Percentiles rank a stretch among this genome's conserved stretches.
Evolutionary conservation across 768 basidiomycete species (phyloP).

Genomic region (Cyathus striatus): DNA sequence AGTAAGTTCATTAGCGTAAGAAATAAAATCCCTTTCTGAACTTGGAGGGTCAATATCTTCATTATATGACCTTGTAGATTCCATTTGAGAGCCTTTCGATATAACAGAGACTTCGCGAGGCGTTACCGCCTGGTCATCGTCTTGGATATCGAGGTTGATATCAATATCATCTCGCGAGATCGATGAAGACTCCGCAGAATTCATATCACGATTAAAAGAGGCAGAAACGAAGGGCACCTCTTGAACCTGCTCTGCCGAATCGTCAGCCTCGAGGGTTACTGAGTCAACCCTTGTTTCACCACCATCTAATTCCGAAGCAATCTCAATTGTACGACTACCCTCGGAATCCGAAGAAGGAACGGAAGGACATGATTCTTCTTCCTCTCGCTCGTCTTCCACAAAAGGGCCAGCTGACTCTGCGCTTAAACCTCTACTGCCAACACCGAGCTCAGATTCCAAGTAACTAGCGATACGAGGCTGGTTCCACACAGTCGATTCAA

Average conservation of each 20-base stretch:
- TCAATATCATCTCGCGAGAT: not conserved
- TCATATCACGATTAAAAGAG: not conserved
- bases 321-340: slow-evolving; percentile 33
- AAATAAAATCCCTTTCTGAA: not conserved
- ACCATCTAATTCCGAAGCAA: slow-evolving; percentile 22
- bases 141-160: not conserved
- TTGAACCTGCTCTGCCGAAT: slow-evolving; percentile 1
- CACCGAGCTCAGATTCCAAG: slow-evolving; percentile 26
- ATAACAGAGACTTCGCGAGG: not conserved
- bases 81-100: not conserved
- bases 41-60: too few species aligned
- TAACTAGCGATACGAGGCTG: slow-evolving; percentile 56
- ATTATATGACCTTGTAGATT: too few species aligned
- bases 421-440: slow-evolving; percentile 15
- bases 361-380: slow-evolving; percentile 15
- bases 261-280: not conserved
- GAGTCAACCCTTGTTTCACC: not conserved
- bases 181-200: not conserved
- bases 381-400: slow-evolving; percentile 6
- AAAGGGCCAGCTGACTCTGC: slow-evolving; percentile 11
- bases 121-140: not conserved
- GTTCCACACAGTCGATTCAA: slow-evolving; percentile 60
- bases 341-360: slow-evolving; percentile 26
- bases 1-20: not conserved
- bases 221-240: not conserved